Evolutionary conservation across 2,329 filamentous ascomycete genomes (phyloP).

Genomic region (Aspergillus persii): DNA sequence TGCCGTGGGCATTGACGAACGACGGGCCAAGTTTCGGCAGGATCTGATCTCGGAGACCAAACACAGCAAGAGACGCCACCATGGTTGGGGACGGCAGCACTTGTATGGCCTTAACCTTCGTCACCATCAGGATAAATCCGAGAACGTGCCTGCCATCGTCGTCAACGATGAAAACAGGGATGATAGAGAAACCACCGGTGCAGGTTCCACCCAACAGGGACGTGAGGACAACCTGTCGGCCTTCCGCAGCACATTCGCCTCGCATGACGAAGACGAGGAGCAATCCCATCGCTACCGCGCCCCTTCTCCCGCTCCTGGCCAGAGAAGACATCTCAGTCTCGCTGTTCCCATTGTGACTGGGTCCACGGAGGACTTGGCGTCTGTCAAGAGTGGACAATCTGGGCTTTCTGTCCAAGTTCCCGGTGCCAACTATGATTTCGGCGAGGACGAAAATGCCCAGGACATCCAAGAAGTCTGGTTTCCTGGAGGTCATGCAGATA

Average conservation of each 20-base stretch:
- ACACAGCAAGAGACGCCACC: constrained; percentile 19
- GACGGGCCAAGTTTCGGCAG: constrained; percentile 58
- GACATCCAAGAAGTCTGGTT: constrained; percentile 77
- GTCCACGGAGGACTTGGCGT: constrained; percentile 30
- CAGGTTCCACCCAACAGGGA: constrained; percentile 6
- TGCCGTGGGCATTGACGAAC: constrained; percentile 58
- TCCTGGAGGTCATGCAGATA: constrained; percentile 72
- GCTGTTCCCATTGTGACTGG: constrained; percentile 26
- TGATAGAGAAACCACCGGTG: constrained; percentile 4
- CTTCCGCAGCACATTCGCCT: constrained; percentile 27
- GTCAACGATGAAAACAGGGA: constrained; percentile 25
- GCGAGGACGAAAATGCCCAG: constrained; percentile 51
- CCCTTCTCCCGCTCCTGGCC: constrained; percentile 17
- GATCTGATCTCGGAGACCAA: constrained; percentile 53
- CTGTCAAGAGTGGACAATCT: constrained; percentile 30
- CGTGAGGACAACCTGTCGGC: constrained; percentile 25
- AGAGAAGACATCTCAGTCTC: constrained; percentile 18
- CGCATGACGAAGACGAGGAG: constrained; percentile 19
- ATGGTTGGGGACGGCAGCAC: constrained; percentile 21
- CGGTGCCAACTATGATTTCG: constrained; percentile 15
- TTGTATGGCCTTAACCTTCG: constrained; percentile 22
- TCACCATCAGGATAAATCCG: constrained; percentile 14
- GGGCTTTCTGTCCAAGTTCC: constrained; percentile 31
- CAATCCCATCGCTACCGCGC: constrained; percentile 28
- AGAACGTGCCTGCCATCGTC: constrained; percentile 30